These are phyloP conservation scores for Acrodontium crateriforme DNA, from an alignment of 2,329 filamentous ascomycete genomes.

Conservation along the genomic window DNA sequence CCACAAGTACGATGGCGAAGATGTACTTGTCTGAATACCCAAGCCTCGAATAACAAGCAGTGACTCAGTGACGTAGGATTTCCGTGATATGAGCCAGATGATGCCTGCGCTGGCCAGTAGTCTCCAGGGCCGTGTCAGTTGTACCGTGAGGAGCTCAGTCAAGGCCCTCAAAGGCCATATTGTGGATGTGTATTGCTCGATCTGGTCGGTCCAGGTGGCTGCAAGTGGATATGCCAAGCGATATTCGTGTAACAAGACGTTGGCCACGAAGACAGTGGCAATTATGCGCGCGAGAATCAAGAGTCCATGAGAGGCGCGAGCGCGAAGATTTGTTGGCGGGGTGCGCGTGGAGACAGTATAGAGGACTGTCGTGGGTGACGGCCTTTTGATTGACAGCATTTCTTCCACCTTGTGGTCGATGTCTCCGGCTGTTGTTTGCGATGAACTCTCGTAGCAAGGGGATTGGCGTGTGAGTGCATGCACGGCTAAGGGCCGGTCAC, in stretches of 20 bases:
- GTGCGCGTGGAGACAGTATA: constrained; percentile 82
- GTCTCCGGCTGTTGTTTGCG: too few species aligned
- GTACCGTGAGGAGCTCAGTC: constrained; percentile 18
- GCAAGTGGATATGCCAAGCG: constrained; percentile 4
- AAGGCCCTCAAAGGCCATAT: constrained; percentile 5
- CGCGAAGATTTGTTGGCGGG: constrained; percentile 30
- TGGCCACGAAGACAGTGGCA: constrained; percentile 28
- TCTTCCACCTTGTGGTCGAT: too few species aligned
- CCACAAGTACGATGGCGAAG: constrained; percentile 52
- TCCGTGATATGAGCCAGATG: constrained; percentile 13
- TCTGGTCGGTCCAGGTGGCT: neutral
- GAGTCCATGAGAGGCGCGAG: constrained; percentile 24
- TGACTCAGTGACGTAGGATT: constrained; percentile 51
- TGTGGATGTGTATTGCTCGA: constrained; percentile 1
- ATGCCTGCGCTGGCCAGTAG: constrained; percentile 20
- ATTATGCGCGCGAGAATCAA: constrained; percentile 32
- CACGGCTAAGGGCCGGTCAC: too few species aligned
- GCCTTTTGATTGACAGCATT: constrained; percentile 23
- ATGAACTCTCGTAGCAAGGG: too few species aligned
- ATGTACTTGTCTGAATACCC: constrained; percentile 75
- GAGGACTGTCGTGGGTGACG: constrained; percentile 70
- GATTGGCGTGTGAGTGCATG: too few species aligned
- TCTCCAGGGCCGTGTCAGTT: constrained; percentile 30
- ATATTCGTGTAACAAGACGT: constrained; percentile 16
- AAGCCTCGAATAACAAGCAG: constrained; percentile 78